Base-by-base conservation (phyloP, 2,329 filamentous ascomycete species). In the Aspergillus fumigatus region DNA sequence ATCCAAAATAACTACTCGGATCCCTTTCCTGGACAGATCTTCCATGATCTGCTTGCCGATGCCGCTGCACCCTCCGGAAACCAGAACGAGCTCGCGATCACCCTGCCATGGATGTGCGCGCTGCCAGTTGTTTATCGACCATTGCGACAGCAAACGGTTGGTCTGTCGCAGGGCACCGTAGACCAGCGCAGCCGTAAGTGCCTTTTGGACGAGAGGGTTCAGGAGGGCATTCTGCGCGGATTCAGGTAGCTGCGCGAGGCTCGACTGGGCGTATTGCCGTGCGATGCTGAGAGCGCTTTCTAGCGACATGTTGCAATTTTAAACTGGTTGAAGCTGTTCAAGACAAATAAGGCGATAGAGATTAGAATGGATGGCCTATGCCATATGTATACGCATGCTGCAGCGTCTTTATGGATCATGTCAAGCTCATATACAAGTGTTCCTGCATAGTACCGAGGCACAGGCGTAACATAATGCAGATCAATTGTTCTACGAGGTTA, bases 31-130 rank as follows among this genome's bases (percentile, higher is more conserved):
- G 3, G 69, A 62, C 14, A 76, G 54, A 47, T 73, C 68, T 5
- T 65, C 53, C 62, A 72, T 66, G 53, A 75, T 64, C 53, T 73
- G 68, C 54, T 71, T 72, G 40, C 73, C 73, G 32, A 76, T 76
- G 3, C 73, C 73, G 48, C 70, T 71, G 57, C 66, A 69, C 6
- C 73, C 73, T 7, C 73, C 73, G 0, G 72, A 73, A 19, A 75
- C 9, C 4, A 76, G 62, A 5, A 75, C 67, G 19, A 75, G 53
- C 59, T 75, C 73, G 26, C 60, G 62, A 10, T 58, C 50, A 1
- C 60, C 26, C 11, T 66, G 50, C 69, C 69, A 74, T 29, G 58
- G 63, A 3, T 62, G 56, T 5, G 59, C 62, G 50, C 55, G 25
- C 17, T 62, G 60, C 64, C 70, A 73, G 41, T 71, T 73, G 53